Conservation (phyloP, 768 basidiomycete species). For the Tubosaeta sp. region DNA sequence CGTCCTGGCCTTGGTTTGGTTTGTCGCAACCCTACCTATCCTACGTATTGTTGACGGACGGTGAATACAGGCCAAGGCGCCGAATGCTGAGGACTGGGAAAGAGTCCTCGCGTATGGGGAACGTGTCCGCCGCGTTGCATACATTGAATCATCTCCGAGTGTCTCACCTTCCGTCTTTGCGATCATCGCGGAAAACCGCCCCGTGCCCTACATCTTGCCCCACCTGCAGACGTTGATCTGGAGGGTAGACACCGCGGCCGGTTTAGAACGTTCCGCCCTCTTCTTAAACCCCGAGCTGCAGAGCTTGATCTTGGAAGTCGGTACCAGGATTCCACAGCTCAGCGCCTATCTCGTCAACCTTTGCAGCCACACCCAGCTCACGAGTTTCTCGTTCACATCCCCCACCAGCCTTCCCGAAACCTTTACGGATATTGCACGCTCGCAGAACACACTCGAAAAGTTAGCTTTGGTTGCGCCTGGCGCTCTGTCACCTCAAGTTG, state of each 20-base stretch:
- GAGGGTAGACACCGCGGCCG: constrained; percentile 64
- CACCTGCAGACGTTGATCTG: constrained; percentile 65
- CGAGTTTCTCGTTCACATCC: constrained; percentile 66
- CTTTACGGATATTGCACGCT: constrained; percentile 60
- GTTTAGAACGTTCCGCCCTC: constrained; percentile 57
- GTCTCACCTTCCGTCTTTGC: constrained; percentile 64
- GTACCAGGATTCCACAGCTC: constrained; percentile 52
- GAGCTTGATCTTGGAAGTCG: constrained; percentile 58
- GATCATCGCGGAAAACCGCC: constrained; percentile 60
- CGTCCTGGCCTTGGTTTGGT: constrained; percentile 77
- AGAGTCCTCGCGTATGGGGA: constrained; percentile 61
- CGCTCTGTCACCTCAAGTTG: constrained; percentile 65
- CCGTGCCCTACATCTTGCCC: constrained; percentile 62
- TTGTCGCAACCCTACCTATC: constrained; percentile 26
- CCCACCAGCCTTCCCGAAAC: constrained; percentile 66
- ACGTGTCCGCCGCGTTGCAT: constrained; percentile 63
- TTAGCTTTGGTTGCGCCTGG: constrained; percentile 68
- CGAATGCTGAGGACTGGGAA: constrained; percentile 68
- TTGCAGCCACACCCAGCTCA: constrained; percentile 57
- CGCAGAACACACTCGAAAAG: constrained; percentile 57
- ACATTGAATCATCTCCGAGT: constrained; percentile 63
- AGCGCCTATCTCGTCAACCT: constrained; percentile 60
- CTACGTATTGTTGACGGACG: constrained; percentile 5
- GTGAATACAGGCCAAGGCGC: constrained; percentile 46
- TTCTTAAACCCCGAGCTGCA: constrained; percentile 67